Conservation (phyloP, 208 protist species). For the Crithidia bombi region DNA sequence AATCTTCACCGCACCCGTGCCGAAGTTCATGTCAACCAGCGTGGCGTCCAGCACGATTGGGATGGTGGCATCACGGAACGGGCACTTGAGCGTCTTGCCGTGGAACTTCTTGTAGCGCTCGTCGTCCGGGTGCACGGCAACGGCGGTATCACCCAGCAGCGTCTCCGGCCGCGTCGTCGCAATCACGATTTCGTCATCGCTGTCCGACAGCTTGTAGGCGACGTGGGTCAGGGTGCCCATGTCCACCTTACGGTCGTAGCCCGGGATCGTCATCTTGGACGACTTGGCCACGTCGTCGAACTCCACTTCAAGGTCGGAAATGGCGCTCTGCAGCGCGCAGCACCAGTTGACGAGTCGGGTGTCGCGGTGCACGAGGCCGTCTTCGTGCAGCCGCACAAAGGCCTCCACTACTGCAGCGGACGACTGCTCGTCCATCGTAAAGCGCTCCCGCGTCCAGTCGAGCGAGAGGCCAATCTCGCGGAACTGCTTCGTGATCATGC, state of each 20-base stretch:
- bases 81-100: constrained; percentile 96
- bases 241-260: constrained; percentile 92
- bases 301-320: constrained; percentile 99
- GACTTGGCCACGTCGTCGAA: constrained; percentile 88
- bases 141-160: constrained; percentile 98
- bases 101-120: constrained; percentile 96
- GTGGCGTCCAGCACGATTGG: constrained; percentile 97
- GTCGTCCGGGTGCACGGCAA: constrained; percentile 99
- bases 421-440: constrained; percentile 98
- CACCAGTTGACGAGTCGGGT: constrained; percentile 99
- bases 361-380: constrained; percentile 97
- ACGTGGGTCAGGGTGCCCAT: constrained; percentile 96
- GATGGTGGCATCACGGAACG: constrained; percentile 95
- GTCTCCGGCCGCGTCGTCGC: constrained; percentile 99
- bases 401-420: constrained; percentile 95
- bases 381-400: constrained; percentile 97
- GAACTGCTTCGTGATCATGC: constrained; percentile 97
- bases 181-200: constrained; percentile 93
- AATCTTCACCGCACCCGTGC: constrained; percentile 98
- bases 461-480: constrained; percentile 96
- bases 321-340: constrained; percentile 98
- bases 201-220: constrained; percentile 94
- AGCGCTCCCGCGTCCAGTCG: constrained; percentile 98
- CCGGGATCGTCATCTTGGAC: constrained; percentile 86
- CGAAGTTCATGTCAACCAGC: constrained; percentile 98